Evolutionary conservation across 176 grass and related monocot genomes (phyloP).

Genomic region (Phragmites australis): DNA sequence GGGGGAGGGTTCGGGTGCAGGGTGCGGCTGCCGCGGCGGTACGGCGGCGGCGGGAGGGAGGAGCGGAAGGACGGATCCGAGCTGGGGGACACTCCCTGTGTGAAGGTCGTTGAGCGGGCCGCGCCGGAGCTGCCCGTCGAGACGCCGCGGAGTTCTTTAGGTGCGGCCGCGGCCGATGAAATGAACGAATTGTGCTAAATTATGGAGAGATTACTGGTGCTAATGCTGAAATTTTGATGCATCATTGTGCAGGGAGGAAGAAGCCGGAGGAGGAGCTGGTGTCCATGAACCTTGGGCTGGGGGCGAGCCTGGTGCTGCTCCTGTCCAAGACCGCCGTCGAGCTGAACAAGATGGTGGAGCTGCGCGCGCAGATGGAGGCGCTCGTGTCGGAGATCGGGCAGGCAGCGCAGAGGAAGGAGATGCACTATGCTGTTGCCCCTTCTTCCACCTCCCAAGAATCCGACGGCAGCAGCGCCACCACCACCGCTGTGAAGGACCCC

Average conservation of each 20-base stretch:
- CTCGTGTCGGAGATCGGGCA: conserved; percentile 66
- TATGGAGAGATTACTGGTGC: neutral
- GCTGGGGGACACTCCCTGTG: neutral
- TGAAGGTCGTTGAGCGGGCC: conserved; percentile 49
- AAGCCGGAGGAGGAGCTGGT: conserved; percentile 63
- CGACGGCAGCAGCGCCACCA: conserved; percentile 9
- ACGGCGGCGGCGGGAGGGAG: conserved; percentile 13
- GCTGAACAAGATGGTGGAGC: conserved; percentile 82
- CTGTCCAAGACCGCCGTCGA: conserved; percentile 74
- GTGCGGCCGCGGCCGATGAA: neutral
- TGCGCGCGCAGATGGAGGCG: conserved; percentile 79
- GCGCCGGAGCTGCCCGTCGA: conserved; percentile 33
- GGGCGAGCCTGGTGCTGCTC: conserved; percentile 73
- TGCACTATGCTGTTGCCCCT: neutral
- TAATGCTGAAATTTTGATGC: neutral
- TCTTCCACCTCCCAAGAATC: conserved; percentile 27
- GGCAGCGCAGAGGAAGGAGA: conserved; percentile 26
- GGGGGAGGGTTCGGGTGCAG: conserved; percentile 50
- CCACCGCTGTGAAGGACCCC: conserved; percentile 44
- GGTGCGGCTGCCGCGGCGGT: conserved; percentile 47
- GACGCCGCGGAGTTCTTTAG: conserved; percentile 52
- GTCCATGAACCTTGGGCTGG: conserved; percentile 78
- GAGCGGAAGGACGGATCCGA: conserved; percentile 37
- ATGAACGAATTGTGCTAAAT: neutral
- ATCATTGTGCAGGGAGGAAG: conserved; percentile 58